Conservation (phyloP, 2,329 filamentous ascomycete species). For the Aureobasidium uvarum region DNA sequence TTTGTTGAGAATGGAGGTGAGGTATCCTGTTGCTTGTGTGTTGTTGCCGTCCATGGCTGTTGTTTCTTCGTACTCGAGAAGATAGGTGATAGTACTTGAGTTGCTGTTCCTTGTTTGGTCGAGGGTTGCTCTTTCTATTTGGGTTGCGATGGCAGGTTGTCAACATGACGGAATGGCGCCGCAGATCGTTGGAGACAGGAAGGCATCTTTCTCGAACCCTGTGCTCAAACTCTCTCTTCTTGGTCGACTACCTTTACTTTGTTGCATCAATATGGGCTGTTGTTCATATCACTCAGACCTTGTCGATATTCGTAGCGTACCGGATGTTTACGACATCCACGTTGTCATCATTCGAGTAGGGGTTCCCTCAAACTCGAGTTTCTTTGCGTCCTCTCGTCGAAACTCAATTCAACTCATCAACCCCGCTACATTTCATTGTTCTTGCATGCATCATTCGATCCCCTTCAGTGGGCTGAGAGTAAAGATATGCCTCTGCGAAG, state of each 20-base stretch:
- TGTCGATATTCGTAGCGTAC: neutral
- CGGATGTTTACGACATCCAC: no score
- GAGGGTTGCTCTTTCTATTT: neutral
- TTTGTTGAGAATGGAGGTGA: slow-evolving; percentile 50
- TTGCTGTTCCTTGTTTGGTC: neutral
- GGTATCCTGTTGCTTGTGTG: slow-evolving; percentile 34
- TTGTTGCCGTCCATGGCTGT: slow-evolving; percentile 19
- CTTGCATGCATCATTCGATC: neutral
- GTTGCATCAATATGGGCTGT: neutral
- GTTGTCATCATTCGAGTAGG: neutral
- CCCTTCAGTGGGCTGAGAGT: neutral
- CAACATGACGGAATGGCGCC: neutral
- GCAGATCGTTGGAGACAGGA: neutral
- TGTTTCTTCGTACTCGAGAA: neutral
- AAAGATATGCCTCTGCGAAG: neutral
- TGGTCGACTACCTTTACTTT: neutral
- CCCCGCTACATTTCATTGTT: neutral
- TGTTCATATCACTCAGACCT: neutral
- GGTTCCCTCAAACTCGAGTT: neutral
- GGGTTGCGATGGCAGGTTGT: neutral
- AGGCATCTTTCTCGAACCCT: neutral
- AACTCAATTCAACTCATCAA: neutral
- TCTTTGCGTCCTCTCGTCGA: neutral
- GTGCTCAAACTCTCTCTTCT: neutral
- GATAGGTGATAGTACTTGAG: neutral